Percentiles rank a stretch among this genome's conserved stretches.
Conservation (phyloP, 371 early-diverging fungal genomes). For the Smittium culicis region DNA sequence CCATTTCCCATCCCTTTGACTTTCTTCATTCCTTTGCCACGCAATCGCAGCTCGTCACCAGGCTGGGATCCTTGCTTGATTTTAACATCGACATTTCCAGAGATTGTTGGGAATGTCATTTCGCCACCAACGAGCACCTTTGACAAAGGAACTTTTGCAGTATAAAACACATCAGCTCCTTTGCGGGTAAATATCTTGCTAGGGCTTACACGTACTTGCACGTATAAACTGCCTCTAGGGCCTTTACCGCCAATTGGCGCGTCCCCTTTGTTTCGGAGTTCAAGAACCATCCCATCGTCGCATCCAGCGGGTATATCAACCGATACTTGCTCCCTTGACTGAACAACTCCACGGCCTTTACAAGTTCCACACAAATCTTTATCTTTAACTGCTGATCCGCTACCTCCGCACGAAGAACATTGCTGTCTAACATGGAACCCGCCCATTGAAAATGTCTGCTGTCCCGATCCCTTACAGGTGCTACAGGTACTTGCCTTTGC, state of each 20-base stretch:
- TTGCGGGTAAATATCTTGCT: conserved; percentile 62
- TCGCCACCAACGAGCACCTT: conserved; percentile 77
- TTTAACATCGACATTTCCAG: conserved; percentile 82
- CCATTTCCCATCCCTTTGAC: conserved; percentile 44
- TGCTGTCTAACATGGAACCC: conserved; percentile 77
- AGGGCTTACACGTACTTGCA: conserved; percentile 52
- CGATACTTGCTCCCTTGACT: conserved; percentile 46
- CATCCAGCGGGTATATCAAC: conserved; percentile 78
- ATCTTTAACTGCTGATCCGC: conserved; percentile 50
- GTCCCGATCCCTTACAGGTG: conserved; percentile 74
- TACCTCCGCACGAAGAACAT: conserved; percentile 71
- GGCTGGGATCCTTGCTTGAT: conserved; percentile 77
- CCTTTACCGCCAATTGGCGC: conserved; percentile 48
- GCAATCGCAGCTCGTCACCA: conserved; percentile 58
- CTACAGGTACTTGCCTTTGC: conserved; percentile 48
- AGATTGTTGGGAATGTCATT: conserved; percentile 72
- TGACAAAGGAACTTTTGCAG: conserved; percentile 60
- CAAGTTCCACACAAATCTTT: conserved; percentile 64
- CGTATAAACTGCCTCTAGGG: conserved; percentile 62
- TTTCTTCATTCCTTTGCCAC: conserved; percentile 55
- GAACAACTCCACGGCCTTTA: conserved; percentile 61
- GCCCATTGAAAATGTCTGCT: conserved; percentile 55
- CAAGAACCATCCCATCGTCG: conserved; percentile 56
- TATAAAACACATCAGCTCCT: conserved; percentile 56
- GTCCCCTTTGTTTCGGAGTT: conserved; percentile 68